Conservation (phyloP, 345 rosid species). For the Citrus trifoliata region DNA sequence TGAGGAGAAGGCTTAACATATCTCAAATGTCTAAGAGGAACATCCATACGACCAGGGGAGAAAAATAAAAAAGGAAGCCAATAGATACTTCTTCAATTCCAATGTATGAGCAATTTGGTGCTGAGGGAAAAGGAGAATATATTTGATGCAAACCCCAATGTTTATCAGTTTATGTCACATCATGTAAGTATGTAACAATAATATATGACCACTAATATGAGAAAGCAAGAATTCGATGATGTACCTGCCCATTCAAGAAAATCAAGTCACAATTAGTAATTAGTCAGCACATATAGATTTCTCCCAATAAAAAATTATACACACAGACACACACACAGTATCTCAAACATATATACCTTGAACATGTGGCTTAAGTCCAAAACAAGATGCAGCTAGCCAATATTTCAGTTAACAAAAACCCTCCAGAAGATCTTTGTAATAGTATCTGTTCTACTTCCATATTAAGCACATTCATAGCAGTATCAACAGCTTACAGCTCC, state of each 20-base stretch:
- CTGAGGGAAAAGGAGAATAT: background rate
- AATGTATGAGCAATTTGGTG: background rate
- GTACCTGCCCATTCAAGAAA: background rate
- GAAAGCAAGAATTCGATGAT: background rate
- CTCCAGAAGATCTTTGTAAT: background rate
- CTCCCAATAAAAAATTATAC: no score
- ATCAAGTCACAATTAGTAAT: background rate
- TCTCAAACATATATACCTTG: background rate
- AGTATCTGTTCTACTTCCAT: background rate
- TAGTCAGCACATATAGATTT: background rate
- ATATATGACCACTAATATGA: background rate
- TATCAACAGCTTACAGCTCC: background rate
- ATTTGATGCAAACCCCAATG: background rate
- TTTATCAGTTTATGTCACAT: background rate
- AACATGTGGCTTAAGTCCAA: background rate
- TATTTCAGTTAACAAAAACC: background rate
- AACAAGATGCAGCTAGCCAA: background rate
- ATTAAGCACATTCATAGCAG: background rate
- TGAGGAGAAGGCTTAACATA: no score
- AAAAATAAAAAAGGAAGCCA: background rate
- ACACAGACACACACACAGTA: no score
- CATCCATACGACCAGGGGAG: background rate
- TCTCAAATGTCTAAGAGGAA: background rate
- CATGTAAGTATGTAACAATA: background rate
- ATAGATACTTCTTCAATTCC: background rate